Base-by-base conservation (phyloP, 768 basidiomycete genomes). In the Suillus plorans region DNA sequence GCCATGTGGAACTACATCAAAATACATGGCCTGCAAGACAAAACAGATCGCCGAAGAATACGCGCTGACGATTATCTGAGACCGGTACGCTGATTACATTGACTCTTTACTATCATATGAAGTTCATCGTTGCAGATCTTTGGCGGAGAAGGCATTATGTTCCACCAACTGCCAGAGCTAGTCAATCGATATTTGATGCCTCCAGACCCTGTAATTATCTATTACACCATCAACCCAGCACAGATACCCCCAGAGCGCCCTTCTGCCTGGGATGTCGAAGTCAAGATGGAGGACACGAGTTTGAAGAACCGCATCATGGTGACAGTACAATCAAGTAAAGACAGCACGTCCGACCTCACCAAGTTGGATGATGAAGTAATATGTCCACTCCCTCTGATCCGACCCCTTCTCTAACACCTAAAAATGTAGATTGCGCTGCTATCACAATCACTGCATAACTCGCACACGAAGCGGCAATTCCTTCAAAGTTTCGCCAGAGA, bases 1-100 rank as follows among this genome's bases (percentile, higher is more conserved):
- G 85, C 91, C 0, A 74, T 97, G 13, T 99, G 96, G 96, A 92
- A 91, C 71, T 95, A 96, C 69, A 91, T 97, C 78, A 97, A 95
- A 73, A 79, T 89, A 16, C 82, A 94, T 68, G 85, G 87, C 31
- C 78, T 96, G 20, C 92, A 94, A 75, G 93, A 94, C 75, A 94
- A 93, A 69, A 85, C 85, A 0, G 92, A 94, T 75, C 80, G 92
- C 63, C 84, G 88, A 45, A 74, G 86, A 60, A 86, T 94, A 60
- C 85, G 85, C 13, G 82, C 87, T 3, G 92, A 94, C 69, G 90
- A 87, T 14, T 82, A 81, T 62, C 79, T 94, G 52, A 80, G 85
- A 74, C 81, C 84, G 0, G 93, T 94, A 72, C 65, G 78, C 74
- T 36, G 8, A 41, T 28, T 65, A 36, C 44, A 12, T 7, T 34